Conservation (phyloP, 139 green algal species). For the Trebouxia sp. region DNA sequence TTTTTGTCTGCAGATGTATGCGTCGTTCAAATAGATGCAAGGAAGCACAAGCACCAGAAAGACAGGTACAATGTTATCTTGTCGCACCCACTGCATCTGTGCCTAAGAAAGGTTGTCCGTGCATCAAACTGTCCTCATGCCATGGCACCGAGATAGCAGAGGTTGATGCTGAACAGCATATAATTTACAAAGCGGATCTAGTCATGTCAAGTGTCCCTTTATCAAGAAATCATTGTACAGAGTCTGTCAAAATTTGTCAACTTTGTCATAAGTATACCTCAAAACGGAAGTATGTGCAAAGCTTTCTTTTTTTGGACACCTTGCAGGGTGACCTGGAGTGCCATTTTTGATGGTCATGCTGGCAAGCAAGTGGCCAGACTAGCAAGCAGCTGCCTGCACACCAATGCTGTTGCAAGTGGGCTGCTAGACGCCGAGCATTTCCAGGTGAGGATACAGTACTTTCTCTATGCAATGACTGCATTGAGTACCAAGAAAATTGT, state of each 20-base stretch:
- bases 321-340: conserved; percentile 45
- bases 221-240: not conserved
- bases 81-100: too few relatives aligned
- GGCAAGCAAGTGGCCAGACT: conserved; percentile 44
- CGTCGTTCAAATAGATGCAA: not conserved
- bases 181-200: not conserved
- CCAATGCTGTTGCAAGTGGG: conserved; percentile 40
- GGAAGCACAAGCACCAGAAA: not conserved
- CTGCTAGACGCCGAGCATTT: conserved; percentile 16
- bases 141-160: not conserved
- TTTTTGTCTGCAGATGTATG: not conserved
- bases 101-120: too few relatives aligned
- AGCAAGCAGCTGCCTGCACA: conserved; percentile 40
- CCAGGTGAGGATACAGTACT: not conserved
- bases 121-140: too few relatives aligned
- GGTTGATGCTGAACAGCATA: conserved; percentile 9
- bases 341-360: conserved; percentile 60
- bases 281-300: too few relatives aligned
- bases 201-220: not conserved
- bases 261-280: not conserved
- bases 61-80: not conserved
- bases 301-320: too few relatives aligned
- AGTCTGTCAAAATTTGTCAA: not conserved
- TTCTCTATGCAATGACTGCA: too few relatives aligned
- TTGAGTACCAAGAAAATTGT: too few relatives aligned